A percentile compares a stretch with the other conserved stretches of the same genome.
Evolutionary conservation across 352 stramenopile genomes (phyloP).

Genomic region (Phytophthora hibernalis): DNA sequence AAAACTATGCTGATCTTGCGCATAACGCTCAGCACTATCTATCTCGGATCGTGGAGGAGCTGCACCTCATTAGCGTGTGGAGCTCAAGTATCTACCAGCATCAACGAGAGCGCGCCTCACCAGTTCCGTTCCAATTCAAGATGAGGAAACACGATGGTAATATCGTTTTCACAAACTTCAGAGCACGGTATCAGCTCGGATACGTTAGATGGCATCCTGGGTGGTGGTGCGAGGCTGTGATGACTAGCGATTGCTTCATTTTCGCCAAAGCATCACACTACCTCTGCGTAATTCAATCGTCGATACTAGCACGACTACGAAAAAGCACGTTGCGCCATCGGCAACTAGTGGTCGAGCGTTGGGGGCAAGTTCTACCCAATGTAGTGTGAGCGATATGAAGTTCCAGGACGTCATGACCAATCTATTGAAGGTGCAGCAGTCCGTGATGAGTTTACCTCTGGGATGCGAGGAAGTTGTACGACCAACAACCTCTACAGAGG

Average conservation of each 20-base stretch:
- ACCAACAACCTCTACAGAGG: background rate
- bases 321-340: conserved; percentile 9
- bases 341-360: conserved; percentile 9
- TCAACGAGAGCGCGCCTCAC: conserved; percentile 10
- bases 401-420: conserved; percentile 15
- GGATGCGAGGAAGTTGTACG: conserved; percentile 29
- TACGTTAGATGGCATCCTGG: conserved; percentile 5
- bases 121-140: background rate
- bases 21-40: conserved; percentile 54
- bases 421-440: conserved; percentile 40
- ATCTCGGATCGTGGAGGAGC: conserved; percentile 59
- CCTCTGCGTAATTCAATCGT: conserved; percentile 24
- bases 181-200: background rate
- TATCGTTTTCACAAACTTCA: background rate
- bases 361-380: background rate
- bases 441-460: conserved; percentile 32
- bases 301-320: conserved; percentile 4
- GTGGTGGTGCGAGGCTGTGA: conserved; percentile 5
- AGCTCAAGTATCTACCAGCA: conserved; percentile 25
- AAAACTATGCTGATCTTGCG: conserved; percentile 24
- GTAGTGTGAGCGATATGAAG: background rate
- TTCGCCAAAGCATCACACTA: conserved; percentile 54
- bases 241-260: conserved; percentile 48
- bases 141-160: conserved; percentile 4
- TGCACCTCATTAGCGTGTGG: conserved; percentile 59